Base-by-base conservation (phyloP, 805 yeast genomes). In the Pichia heedii region DNA sequence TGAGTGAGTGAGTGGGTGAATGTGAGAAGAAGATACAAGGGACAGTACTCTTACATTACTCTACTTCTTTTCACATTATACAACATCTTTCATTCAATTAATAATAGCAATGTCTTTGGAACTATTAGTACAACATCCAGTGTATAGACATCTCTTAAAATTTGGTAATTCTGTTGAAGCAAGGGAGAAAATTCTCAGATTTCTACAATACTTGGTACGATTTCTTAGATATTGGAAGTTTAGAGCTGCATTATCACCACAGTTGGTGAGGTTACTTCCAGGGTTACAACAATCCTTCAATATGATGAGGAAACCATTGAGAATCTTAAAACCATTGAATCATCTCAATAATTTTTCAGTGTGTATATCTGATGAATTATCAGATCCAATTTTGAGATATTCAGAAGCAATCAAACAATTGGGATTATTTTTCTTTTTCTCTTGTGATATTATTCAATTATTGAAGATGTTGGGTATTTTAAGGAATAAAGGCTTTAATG, bases 301-400 rank as follows among this genome's bases (percentile, higher is more conserved):
- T 33, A 15, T 49, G 36, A 38, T 48, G 1, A 79, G 97, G 61
- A 90, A 90, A 67, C 80, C 88, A 20, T 66, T 89, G 69, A 76
- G 97, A 56, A 78, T 82, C 56, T 75, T 87, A 50, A 89, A 88
- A 65, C 95, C 95, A 1, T 66, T 89, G 55, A 71, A 71, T 54
- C 87, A 82, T 58, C 57, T 84, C 43, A 78, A 79, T 54, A 73
- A 76, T n/a, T 84, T 89, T 5, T 70, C 83, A 3, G 71, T 73
- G 49, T 74, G 84, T 13, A 74, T 69, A 54, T 84, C 79, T 57
- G 79, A 85, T 63, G 81, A 84, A 67, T 72, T 87, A 37, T 60
- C 73, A 41, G 90, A 83, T 60, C 73, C 74, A 11, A 50, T 68
- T 22, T 62, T 73, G 53, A 76, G 79, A 58, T 57, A 67, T 47